A percentile compares a stretch with the other conserved stretches of the same genome.
Evolutionary conservation across 179 eudicot species (phyloP).

Genomic region (Actinidia chinensis): DNA sequence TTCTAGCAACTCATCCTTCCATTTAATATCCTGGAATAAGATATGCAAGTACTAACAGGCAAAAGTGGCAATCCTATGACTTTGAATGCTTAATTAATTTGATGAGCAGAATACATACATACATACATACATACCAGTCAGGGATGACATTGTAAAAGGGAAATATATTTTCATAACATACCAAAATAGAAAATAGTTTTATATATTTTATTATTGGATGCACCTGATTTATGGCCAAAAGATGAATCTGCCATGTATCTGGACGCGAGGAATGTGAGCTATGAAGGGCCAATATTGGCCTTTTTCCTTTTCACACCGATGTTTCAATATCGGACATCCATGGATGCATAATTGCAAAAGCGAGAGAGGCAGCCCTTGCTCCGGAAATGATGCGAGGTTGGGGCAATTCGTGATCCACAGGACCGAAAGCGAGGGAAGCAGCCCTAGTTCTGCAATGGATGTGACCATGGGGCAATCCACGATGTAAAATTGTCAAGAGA

Average conservation of each 20-base stretch:
- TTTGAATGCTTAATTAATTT: no score
- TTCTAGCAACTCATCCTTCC: no score
- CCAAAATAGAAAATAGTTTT: no score
- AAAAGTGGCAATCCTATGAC: no score
- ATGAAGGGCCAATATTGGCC: constrained; percentile 17
- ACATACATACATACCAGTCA: no score
- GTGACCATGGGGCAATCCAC: background rate
- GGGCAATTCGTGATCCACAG: background rate
- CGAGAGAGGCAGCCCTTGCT: background rate
- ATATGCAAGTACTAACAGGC: no score
- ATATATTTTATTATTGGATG: no score
- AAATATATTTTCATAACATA: no score
- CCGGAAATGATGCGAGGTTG: background rate
- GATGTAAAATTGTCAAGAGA: background rate
- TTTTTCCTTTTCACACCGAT: constrained; percentile 2
- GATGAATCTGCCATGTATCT: background rate
- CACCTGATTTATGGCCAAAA: no score
- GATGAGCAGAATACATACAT: no score
- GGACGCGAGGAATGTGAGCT: background rate
- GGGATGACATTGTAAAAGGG: no score
- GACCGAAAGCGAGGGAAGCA: background rate
- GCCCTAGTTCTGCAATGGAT: background rate
- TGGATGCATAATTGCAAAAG: background rate
- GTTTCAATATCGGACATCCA: background rate
- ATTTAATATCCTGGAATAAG: no score